Conservation (phyloP, 2,329 filamentous ascomycete genomes). For the Colletotrichum sp. region DNA sequence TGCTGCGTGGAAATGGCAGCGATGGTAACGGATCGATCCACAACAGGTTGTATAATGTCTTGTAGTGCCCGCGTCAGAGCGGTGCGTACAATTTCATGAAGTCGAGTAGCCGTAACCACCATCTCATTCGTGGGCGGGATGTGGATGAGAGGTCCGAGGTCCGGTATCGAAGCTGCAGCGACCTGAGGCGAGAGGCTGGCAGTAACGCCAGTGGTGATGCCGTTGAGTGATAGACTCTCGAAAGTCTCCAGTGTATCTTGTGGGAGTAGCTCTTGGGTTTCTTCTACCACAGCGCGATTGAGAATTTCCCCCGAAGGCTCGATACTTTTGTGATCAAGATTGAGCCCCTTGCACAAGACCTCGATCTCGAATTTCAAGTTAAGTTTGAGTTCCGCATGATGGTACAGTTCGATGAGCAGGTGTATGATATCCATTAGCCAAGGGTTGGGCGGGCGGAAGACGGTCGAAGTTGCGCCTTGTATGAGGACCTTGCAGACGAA, state of each 20-base stretch:
- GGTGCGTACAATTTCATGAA: conserved; percentile 79
- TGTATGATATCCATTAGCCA: conserved; percentile 98
- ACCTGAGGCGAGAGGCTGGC: conserved; percentile 78
- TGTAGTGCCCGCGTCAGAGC: conserved; percentile 90
- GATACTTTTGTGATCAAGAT: conserved; percentile 90
- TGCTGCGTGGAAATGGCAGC: conserved; percentile 96
- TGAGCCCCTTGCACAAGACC: conserved; percentile 90
- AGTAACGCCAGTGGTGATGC: conserved; percentile 70
- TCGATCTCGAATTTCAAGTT: conserved; percentile 99
- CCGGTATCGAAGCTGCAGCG: conserved; percentile 81
- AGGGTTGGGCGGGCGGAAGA: conserved; percentile 94
- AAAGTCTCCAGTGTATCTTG: conserved; percentile 80
- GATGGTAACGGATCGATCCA: conserved; percentile 96
- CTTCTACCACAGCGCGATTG: conserved; percentile 71
- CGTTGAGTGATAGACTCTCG: conserved; percentile 80
- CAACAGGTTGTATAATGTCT: conserved; percentile 96
- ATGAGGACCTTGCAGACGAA: conserved; percentile 96
- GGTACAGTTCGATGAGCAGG: conserved; percentile 90
- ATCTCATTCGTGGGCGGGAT: conserved; percentile 84
- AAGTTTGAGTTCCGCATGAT: conserved; percentile 90
- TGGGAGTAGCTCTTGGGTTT: conserved; percentile 62
- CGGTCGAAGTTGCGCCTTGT: conserved; percentile 81
- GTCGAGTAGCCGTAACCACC: conserved; percentile 72
- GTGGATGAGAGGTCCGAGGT: conserved; percentile 78
- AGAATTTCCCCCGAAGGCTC: conserved; percentile 87